Base-by-base conservation (phyloP, 176 grass and related monocot genomes). In the Avena eriantha region DNA sequence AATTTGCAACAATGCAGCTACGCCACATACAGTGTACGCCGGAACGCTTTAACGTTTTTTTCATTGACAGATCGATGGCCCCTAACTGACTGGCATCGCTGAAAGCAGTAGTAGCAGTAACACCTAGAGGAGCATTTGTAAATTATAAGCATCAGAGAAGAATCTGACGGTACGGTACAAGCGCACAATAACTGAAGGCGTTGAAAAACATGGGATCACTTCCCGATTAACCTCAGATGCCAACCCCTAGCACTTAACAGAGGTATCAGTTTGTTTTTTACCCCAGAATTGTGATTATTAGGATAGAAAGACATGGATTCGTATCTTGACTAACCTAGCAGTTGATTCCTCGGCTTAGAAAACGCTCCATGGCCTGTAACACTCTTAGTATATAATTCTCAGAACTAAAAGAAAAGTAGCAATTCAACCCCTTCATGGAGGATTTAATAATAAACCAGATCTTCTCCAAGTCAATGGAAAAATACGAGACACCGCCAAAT, bases 401-500 rank as follows among this genome's bases (percentile, higher is more conserved):
- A 41, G 9, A 47, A 17, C 51, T 54, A 54, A 54, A 54, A 54
- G 4, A 5, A 0, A 54, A 17, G 14, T 54, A 54, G 16, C 51
- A 54, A 54, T 54, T 54, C 51, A 54, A 5, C 51, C 51, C 3
- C 15, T 54, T 54, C 15, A 4, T 54, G 13, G 14, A 54, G 51
- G 51, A 54, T 18, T 54, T 54, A 54, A 47, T 8, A 47, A 47
- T 47, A 47, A 47, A 54, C 8, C n/a, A 79, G 29, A 86, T 87
- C 34, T 87, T 82, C 57, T 12, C 35, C 70, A 22, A 19, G 18
- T 80, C 48, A 88, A 76, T 10, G 19, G 23, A 35, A 80, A 84
- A 69, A 4, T n/a, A 46, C 23, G 7, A n/a, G 46, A 54, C 22
- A 45, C 34, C 72, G 77, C 23, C 4, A 3, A 22, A 46, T 31